Percentiles rank a stretch among this genome's conserved stretches.
phyloP scores from a whole-genome alignment of 1,139 yeast genomes.

The Insectozyma bohioensis region DNA sequence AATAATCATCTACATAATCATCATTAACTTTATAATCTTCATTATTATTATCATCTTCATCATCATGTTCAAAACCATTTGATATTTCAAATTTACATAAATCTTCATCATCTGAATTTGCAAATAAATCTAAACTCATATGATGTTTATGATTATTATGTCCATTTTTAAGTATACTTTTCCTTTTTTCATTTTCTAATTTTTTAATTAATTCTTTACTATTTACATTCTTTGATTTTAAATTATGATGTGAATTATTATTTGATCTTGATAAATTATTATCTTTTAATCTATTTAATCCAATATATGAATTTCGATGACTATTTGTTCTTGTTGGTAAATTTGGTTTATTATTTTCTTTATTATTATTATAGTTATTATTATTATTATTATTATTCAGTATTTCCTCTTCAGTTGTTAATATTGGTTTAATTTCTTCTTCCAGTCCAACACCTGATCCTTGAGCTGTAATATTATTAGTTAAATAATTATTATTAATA shows the following conservation, averaged over 20 bases:
- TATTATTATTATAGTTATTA: background rate
- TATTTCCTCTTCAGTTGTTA: too few species aligned
- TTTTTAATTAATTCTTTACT: constrained; percentile 6
- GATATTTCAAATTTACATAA: constrained; percentile 11
- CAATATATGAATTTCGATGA: constrained; percentile 36
- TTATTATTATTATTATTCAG: background rate
- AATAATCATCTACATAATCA: constrained; percentile 4
- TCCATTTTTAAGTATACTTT: constrained; percentile 7
- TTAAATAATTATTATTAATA: background rate
- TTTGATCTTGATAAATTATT: constrained; percentile 21
- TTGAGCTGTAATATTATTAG: constrained; percentile 1
- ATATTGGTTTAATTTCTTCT: too few species aligned
- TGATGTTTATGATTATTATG: constrained; percentile 4
- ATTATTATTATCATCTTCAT: constrained; percentile 7
- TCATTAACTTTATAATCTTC: constrained; percentile 7
- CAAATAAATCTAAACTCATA: constrained; percentile 10
- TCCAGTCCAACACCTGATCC: too few species aligned
- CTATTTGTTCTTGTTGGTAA: constrained; percentile 37
- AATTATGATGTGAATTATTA: constrained; percentile 9
- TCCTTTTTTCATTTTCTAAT: constrained; percentile 8
- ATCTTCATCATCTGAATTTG: constrained; percentile 12
- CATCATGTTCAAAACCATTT: constrained; percentile 5
- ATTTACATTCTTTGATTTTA: constrained; percentile 1
- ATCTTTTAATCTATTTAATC: constrained; percentile 41
- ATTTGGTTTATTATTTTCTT: constrained; percentile 24